phyloP scores from a whole-genome alignment of 345 rosid genomes.

The Adansonia digitata region DNA sequence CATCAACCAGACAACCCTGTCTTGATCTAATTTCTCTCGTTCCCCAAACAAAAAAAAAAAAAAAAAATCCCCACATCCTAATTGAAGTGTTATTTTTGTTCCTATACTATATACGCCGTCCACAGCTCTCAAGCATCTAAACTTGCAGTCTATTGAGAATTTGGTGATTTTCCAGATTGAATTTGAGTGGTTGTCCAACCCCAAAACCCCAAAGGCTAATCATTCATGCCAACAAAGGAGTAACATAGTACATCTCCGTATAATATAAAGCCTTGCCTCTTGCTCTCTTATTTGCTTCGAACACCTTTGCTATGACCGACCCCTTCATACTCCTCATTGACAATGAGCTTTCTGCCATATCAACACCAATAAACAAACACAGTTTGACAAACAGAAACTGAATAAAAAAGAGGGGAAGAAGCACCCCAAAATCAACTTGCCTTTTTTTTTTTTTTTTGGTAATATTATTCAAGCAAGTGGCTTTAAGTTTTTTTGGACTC shows the following conservation, averaged over 20 bases:
- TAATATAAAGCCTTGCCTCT: constrained; percentile 61
- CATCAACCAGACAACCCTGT: background rate
- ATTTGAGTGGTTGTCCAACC: background rate
- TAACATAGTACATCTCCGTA: constrained; percentile 74
- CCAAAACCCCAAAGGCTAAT: constrained; percentile 18
- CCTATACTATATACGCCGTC: background rate
- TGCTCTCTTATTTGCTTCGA: constrained; percentile 68
- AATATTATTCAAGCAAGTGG: background rate
- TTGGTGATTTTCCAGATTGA: background rate
- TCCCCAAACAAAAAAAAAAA: background rate
- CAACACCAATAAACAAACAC: background rate
- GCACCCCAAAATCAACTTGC: background rate
- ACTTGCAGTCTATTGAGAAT: background rate
- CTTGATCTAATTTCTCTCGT: background rate
- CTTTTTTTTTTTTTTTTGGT: too few species aligned
- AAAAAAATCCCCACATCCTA: background rate
- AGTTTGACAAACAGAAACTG: background rate
- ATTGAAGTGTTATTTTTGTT: background rate
- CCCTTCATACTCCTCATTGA: constrained; percentile 37
- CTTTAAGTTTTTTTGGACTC: background rate
- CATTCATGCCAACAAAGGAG: constrained; percentile 80
- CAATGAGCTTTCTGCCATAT: constrained; percentile 23
- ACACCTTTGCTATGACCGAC: constrained; percentile 48
- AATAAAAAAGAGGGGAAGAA: background rate
- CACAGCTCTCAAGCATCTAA: background rate